Evolutionary conservation across 176 grass and related monocot species (phyloP).

Genomic region (Oryza glaberrima): DNA sequence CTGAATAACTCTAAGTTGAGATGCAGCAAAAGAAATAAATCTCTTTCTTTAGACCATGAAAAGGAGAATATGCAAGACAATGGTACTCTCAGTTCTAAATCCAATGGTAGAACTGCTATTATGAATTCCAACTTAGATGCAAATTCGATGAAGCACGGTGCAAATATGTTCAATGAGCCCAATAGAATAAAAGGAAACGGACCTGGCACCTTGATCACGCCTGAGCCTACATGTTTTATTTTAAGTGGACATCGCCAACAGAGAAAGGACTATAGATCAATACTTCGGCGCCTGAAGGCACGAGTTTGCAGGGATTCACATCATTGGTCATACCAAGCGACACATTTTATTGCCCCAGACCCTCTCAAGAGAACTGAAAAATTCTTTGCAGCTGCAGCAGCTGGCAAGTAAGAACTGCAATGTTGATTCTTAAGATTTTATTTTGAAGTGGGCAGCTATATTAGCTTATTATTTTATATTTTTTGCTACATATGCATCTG

Average conservation of each 20-base stretch:
- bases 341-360: slow-evolving; percentile 74
- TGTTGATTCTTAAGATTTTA: background rate
- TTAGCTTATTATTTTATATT: background rate
- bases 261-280: slow-evolving; percentile 61
- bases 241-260: slow-evolving; percentile 70
- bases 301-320: slow-evolving; percentile 85
- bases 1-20: slow-evolving; percentile 34
- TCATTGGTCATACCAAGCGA: slow-evolving; percentile 87
- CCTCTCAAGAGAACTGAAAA: slow-evolving; percentile 86
- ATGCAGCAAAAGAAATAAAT: slow-evolving; percentile 50
- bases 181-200: slow-evolving; percentile 33
- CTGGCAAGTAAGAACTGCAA: slow-evolving; percentile 62
- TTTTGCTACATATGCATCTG: background rate
- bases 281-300: slow-evolving; percentile 65
- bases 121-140: slow-evolving; percentile 26
- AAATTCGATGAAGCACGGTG: slow-evolving; percentile 30
- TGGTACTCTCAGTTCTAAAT: slow-evolving; percentile 40
- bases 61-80: slow-evolving; percentile 65
- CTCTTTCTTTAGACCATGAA: slow-evolving; percentile 48
- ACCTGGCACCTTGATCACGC: slow-evolving; percentile 13
- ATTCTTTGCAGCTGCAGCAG: slow-evolving; percentile 88
- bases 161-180: slow-evolving; percentile 18
- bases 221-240: slow-evolving; percentile 65
- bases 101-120: slow-evolving; percentile 14
- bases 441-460: background rate